Evolutionary conservation across 768 basidiomycete species (phyloP), one percentile per base, ranked within the genome.

Genomic region (Rhodocollybia butyracea): DNA sequence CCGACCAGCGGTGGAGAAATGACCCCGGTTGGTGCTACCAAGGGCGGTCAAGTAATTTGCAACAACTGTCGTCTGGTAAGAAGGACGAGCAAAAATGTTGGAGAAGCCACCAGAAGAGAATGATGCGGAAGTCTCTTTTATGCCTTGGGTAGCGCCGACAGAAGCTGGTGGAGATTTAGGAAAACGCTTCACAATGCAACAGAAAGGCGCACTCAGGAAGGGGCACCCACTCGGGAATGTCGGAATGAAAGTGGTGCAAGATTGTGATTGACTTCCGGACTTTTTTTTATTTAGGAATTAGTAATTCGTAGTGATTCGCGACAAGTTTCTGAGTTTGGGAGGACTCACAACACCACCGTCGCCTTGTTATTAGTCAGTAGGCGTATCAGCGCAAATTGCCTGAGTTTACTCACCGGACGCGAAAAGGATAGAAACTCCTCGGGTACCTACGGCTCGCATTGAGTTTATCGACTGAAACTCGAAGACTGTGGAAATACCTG

Each of bases 91-190:
- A 61, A 72, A 71, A 48, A 75, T 71, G 51, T 75, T 68, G 62
- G 75, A 77, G 66, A 84, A 84, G 2, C 82, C 81, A 22, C 83
- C 82, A 0, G 77, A 75, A 17, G 77, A 79, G 67, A 84, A 78
- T 29, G 30, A 54, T 0, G 67, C 72, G 0, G 77, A 76, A 19
- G 64, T 72, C 62, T 84, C 82, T 6, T 62, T 59, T 27, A 13
- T 21, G 38, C 48, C 48, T 45, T 45, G 43, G 17, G 43, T 45
- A 5, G 43, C 43, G 15, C 43, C 43, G 17, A 58, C 57, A 26
- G 58, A 51, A 22, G 65, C n/a, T n/a, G n/a, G n/a, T n/a, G n/a
- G n/a, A n/a, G n/a, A n/a, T n/a, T n/a, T n/a, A n/a, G n/a, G n/a
- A n/a, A n/a, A n/a, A n/a, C n/a, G n/a, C n/a, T n/a, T n/a, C n/a